Base-by-base conservation (phyloP, 2,329 filamentous ascomycete genomes). In the Dactylonectria macrodidyma region DNA sequence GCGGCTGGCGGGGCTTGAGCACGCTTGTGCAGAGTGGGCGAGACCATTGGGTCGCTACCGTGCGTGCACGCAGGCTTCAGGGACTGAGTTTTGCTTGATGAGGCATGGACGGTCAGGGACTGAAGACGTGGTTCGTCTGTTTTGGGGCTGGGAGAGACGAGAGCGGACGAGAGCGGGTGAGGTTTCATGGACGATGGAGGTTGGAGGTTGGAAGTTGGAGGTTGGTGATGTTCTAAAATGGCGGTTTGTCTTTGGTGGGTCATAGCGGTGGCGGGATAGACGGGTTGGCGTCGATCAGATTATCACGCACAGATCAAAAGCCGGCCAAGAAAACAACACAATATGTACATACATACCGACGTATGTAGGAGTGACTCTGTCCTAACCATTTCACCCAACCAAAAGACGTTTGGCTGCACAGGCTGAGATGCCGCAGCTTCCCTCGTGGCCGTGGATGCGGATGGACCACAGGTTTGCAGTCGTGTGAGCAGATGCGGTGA, bases 21-120 rank as follows among this genome's bases (percentile, higher is more conserved):
- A 67, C 71, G 65, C 73, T 75, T 75, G 66, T 41, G 67, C 62
- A 44, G 46, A 62, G 67, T 34, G 55, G 73, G 66, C 70, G 58
- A 56, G 51, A 59, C 71, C 73, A 75, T 75, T 75, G 62, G 69
- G 56, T 67, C 64, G 66, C 73, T 74, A 74, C 66, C 56, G 58
- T 14, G 41, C 22, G 48, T 51, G n/a, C 12, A 14, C 36, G 50
- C 57, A 56, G 36, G 52, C 57, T 48, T 46, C 44, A 36, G 62
- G 41, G 41, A 60, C 38, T 8, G 51, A 50, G 47, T 51, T 65
- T 58, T 47, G 55, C 34, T 59, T 61, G 47, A 54, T 14, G 47
- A 26, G 2, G 59, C 47, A 33, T 65, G 62, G 62, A 26, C n/a
- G 41, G 36, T 34, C 38, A 50, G 54, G 64, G 64, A 38, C 51